A percentile compares a stretch with the other conserved stretches of the same genome.
These are phyloP conservation scores for Ilex paraguariensis DNA, from an alignment of 305 asterid species.

Conservation along the genomic window DNA sequence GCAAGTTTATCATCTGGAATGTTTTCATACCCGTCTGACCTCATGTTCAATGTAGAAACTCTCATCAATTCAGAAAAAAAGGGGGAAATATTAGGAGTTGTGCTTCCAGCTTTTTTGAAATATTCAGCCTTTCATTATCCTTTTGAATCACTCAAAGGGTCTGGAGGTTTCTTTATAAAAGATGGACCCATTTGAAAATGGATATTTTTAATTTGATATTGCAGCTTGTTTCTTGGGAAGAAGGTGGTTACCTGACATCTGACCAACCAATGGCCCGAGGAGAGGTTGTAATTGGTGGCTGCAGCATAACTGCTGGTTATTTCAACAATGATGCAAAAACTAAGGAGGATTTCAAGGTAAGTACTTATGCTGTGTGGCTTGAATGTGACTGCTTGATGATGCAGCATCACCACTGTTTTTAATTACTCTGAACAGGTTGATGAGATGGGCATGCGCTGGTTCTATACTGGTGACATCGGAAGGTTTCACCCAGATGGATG, in stretches of 20 bases:
- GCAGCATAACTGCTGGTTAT: conserved; percentile 83
- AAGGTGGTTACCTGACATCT: conserved; percentile 67
- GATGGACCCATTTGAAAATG: not conserved
- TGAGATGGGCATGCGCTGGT: conserved; percentile 82
- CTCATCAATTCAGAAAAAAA: too few relatives aligned
- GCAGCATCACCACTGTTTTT: not conserved
- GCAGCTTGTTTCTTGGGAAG: conserved; percentile 94
- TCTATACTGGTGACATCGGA: conserved; percentile 86
- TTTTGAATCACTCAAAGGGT: too few relatives aligned
- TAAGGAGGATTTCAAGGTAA: conserved; percentile 66
- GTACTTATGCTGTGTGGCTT: conserved; percentile 7
- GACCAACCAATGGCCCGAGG: conserved; percentile 95
- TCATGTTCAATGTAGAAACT: too few relatives aligned
- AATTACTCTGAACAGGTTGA: conserved; percentile 51
- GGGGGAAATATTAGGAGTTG: too few relatives aligned
- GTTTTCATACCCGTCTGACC: too few relatives aligned
- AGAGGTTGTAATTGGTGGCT: conserved; percentile 89
- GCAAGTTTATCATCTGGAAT: too few relatives aligned
- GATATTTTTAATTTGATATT: conserved; percentile 15
- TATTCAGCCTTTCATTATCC: too few relatives aligned
- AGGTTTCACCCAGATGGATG: conserved; percentile 88
- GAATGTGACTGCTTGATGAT: not conserved
- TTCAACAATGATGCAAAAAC: conserved; percentile 76
- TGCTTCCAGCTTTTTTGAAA: too few relatives aligned
- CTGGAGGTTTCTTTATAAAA: too few relatives aligned